Evolutionary conservation across 495 filamentous ascomycete species (phyloP), one percentile per base, ranked within the genome.

Genomic region (Trichoderma orchidacearum): DNA sequence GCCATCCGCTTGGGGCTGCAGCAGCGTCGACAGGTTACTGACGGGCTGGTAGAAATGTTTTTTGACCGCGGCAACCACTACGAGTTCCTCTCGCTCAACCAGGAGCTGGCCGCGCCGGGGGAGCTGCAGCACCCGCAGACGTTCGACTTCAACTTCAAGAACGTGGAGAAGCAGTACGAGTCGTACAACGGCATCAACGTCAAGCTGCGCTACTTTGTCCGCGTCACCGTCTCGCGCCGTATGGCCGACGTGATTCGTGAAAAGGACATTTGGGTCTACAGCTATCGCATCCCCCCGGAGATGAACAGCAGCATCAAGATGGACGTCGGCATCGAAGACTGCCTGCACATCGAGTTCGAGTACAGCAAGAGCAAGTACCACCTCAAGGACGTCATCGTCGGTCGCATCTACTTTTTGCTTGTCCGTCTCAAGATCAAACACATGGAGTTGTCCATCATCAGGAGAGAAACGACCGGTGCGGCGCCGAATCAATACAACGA

Each of bases 401-500:
- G 93, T 53, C 83, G 93, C 59, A 99, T 99, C 78, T 99, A 97
- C 76, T 99, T 99, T 75, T 75, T 99, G 61, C 79, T 99, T 27
- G 93, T 99, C 59, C 84, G 93, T 66, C 78, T 99, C 67, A 99
- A 99, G 82, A 99, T 99, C 70, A 96, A 96, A 75, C 94, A 99
- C 70, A 99, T 99, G 93, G 93, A 99, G 75, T 73, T 99, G 51
- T 93, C 88, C 58, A 99, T 99, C 62, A 99, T 99, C 66, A 83
- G 93, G 62, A 79, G 93, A 60, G 93, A 99, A 73, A 97, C 93
- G 5, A 97, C 93, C 6, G 93, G 93, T 17, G 90, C 88, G 3
- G 87, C 93, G n/a, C 93, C 93, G n/a, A 99, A 99, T 71, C 94
- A 99, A 68, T 99, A 99, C 69, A 97, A 99, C 69, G 93, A 99